These are phyloP conservation scores for Boletus eberwhitei DNA, from an alignment of 768 basidiomycete genomes.

Conservation along the genomic window DNA sequence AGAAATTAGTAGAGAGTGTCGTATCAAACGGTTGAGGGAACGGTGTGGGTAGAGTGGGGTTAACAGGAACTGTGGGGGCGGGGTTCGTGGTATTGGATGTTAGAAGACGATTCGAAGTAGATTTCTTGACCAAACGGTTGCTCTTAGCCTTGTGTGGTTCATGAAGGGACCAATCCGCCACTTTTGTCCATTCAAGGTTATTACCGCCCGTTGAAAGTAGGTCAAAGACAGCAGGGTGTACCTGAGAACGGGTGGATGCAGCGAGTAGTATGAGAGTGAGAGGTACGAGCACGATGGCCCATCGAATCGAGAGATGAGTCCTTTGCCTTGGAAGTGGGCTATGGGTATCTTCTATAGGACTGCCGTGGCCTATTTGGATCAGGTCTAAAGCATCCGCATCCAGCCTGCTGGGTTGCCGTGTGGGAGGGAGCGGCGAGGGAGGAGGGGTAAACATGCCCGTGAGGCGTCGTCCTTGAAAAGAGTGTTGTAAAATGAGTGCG, in stretches of 20 bases:
- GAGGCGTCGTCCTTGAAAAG: conserved; percentile 16
- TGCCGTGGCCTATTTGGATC: background rate
- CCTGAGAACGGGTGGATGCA: conserved; percentile 46
- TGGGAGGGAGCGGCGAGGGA: conserved; percentile 37
- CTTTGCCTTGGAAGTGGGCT: conserved; percentile 31
- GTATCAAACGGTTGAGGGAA: conserved; percentile 77
- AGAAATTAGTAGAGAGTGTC: conserved; percentile 61
- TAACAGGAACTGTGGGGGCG: conserved; percentile 26
- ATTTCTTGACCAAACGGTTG: conserved; percentile 9
- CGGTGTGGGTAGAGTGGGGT: conserved; percentile 61
- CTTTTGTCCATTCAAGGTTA: conserved; percentile 30
- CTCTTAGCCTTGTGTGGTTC: conserved; percentile 35
- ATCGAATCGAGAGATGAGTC: conserved; percentile 38
- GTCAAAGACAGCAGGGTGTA: conserved; percentile 48
- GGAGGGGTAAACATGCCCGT: conserved; percentile 41
- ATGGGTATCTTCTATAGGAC: conserved; percentile 1
- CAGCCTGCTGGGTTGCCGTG: conserved; percentile 4
- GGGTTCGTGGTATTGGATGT: conserved; percentile 14
- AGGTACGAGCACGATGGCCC: conserved; percentile 56
- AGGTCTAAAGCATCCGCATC: background rate
- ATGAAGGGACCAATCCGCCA: conserved; percentile 40
- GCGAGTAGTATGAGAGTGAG: conserved; percentile 53
- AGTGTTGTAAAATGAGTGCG: conserved; percentile 30
- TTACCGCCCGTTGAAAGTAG: conserved; percentile 30
- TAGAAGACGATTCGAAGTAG: background rate